Evolutionary conservation across 1,284 basidiomycete species (phyloP).

Genomic region (Tilletia caries): DNA sequence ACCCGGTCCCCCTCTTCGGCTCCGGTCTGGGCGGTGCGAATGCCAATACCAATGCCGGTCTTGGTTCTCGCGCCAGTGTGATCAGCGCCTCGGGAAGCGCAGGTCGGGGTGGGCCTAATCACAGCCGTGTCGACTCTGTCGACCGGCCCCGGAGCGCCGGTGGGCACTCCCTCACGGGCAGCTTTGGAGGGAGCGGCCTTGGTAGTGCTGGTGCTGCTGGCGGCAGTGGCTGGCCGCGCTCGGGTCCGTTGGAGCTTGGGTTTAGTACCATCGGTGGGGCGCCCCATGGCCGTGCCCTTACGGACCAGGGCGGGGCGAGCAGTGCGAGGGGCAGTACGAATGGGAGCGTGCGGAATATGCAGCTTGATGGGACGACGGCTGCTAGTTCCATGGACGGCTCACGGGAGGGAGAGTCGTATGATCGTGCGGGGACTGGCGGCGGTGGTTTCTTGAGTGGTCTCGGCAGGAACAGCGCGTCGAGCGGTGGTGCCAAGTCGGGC

Average conservation of each 20-base stretch:
- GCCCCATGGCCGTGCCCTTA: not conserved
- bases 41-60: not conserved
- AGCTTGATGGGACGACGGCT: conserved; percentile 4
- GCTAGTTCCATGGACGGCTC: not conserved
- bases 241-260: not conserved
- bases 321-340: not conserved
- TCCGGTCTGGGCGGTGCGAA: not conserved
- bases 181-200: conserved; percentile 2
- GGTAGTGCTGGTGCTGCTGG: not conserved
- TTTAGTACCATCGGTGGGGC: not conserved
- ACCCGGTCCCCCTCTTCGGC: no score
- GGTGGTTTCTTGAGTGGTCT: not conserved
- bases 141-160: not conserved
- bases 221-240: not conserved
- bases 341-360: not conserved
- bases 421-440: not conserved
- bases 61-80: not conserved
- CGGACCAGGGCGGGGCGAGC: not conserved
- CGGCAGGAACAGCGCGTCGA: not conserved
- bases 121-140: not conserved
- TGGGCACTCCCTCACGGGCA: not conserved
- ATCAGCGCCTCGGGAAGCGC: not conserved
- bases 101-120: not conserved
- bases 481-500: not conserved
- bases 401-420: not conserved